Evolutionary conservation across 805 yeast genomes (phyloP), one percentile per base, ranked within the genome.

Genomic region (Schizosaccharomyces octosporus): DNA sequence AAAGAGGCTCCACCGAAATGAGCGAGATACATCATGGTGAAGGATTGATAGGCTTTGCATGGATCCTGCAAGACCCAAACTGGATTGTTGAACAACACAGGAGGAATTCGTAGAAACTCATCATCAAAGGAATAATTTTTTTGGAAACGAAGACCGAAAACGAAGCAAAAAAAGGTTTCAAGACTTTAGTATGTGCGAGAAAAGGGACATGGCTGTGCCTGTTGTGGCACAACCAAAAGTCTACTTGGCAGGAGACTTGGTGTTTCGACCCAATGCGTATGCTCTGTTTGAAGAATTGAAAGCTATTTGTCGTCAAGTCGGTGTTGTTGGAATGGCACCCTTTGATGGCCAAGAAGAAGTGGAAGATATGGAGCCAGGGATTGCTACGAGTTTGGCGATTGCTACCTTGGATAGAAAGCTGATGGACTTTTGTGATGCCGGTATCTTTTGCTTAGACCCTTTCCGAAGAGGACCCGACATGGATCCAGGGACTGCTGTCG

Each of bases 401-500:
- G 57, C 57, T 21, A 29, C 31, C 6, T 13, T 51, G 36, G 57
- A 51, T 15, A 21, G 36, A 29, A 51, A 29, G 6, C 15, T 51
- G 15, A 51, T 51, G 57, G 36, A 51, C 27, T 17, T 17, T 9
- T 51, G 57, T 29, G 57, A 51, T 29, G 57, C 36, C 1, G 57
- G 57, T 7, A 29, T 51, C 21, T 51, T 51, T 29, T 51, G 57
- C 36, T 17, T 51, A 6, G 36, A 51, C 21, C 57, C 57, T 24
- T 51, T 24, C 15, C 57, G 57, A 3, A 21, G 57, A 19, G 57
- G 39, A 4, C 36, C 57, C 13, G 57, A 51, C 15, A 51, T 51
- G 57, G 57, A 51, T 17, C 57, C 57, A 51, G 57, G 57, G 19
- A 51, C 57, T 9, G 57, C 57, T 24, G 57, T 51, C 11, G 57